Evolutionary conservation across 2,329 filamentous ascomycete genomes (phyloP), one percentile per base, ranked within the genome.

Genomic region (Aspergillus novoparasiticus): DNA sequence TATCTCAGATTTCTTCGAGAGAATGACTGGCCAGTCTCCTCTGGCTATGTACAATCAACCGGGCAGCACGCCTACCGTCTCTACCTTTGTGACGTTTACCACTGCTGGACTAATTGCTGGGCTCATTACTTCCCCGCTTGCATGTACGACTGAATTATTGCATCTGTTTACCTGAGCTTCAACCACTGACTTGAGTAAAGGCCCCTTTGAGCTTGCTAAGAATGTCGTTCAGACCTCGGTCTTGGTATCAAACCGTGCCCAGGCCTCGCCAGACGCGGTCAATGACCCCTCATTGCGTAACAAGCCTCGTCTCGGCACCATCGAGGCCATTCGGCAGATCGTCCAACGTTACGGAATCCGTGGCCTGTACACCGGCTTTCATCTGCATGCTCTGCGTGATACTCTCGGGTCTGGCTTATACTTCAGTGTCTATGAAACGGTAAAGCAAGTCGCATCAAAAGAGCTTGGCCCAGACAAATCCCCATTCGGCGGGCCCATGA

Each of bases 191-290:
- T 36, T 8, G 34, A 34, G 32, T 55, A 12, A 57, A 81, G 80
- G 80, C 63, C 81, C 81, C 1, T 81, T 83, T 58, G 81, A 83
- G 71, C 69, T 82, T 39, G 78, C 81, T 57, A 83, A 83, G 68
- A 83, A 83, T 61, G 81, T 82, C 6, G 79, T 82, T 19, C 81
- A 83, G 67, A 81, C 81, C 10, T 82, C 81, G 1, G 80, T 83
- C 39, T 69, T 83, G 54, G 79, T 83, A 64, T 76, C 79, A 10
- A 76, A 80, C 45, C 73, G 78, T 36, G 72, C 77, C 41, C 74
- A 75, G 65, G 79, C 77, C 8, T 73, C 75, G 9, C 71, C 76
- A 0, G 74, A 74, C 58, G 77, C 75, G 4, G 70, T 71, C 34
- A 68, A 69, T 23, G 73, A 80, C 60, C 71, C 70, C 26, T 72